phyloP scores from a whole-genome alignment of 345 rosid genomes.

The Microthlaspi erraticum region DNA sequence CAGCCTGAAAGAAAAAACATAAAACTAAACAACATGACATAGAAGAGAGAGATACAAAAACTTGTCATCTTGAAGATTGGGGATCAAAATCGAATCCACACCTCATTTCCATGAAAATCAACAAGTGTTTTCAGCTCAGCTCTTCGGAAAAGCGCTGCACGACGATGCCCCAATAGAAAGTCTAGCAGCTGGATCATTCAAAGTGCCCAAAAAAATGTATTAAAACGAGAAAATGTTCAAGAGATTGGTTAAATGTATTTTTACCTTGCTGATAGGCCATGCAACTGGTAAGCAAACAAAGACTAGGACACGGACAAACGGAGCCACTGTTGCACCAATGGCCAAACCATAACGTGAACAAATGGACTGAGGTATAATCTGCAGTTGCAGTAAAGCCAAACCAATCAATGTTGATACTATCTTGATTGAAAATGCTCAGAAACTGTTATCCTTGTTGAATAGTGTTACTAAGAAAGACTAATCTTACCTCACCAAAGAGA shows the following conservation, averaged over 20 bases:
- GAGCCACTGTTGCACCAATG: conserved; percentile 89
- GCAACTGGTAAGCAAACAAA: conserved; percentile 91
- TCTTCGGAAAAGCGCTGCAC: conserved; percentile 92
- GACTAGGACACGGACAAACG: conserved; percentile 84
- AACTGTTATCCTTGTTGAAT: background rate
- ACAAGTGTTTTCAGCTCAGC: conserved; percentile 99
- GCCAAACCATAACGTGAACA: conserved; percentile 96
- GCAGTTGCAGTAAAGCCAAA: conserved; percentile 40
- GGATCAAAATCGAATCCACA: conserved; percentile 38
- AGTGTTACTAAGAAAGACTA: too few relatives aligned
- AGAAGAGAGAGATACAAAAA: background rate
- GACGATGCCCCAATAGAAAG: conserved; percentile 83
- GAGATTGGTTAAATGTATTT: background rate
- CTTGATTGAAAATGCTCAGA: conserved; percentile 2
- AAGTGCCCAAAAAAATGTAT: background rate
- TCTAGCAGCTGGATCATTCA: conserved; percentile 69
- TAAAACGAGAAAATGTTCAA: background rate
- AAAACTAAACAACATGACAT: conserved; percentile 4
- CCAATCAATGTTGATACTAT: conserved; percentile 1
- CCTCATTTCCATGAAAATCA: conserved; percentile 93
- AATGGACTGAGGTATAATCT: conserved; percentile 95
- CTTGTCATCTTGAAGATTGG: conserved; percentile 27
- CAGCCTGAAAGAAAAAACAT: conserved; percentile 67
- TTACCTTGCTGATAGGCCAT: conserved; percentile 97
- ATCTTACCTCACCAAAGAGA: conserved; percentile 94